Conservation (phyloP, 108 stramenopile species). For the Skeletonema potamos region DNA sequence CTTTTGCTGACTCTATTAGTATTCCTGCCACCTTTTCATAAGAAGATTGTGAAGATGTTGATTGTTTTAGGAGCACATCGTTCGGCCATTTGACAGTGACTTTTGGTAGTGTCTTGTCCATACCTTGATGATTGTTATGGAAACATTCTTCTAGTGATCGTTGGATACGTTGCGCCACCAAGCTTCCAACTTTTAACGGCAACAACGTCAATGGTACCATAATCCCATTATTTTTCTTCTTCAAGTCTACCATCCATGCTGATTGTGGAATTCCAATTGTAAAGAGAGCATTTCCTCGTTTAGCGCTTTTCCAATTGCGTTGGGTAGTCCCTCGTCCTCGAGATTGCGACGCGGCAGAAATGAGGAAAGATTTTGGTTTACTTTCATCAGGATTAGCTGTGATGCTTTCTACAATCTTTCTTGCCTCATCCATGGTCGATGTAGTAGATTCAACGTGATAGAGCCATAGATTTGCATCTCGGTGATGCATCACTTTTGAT, state of each 20-base stretch:
- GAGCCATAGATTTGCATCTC: slow-evolving; percentile 39
- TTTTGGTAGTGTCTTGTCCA: slow-evolving; percentile 8
- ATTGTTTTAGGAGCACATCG: slow-evolving; percentile 84
- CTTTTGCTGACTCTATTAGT: slow-evolving; percentile 47
- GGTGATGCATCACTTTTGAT: slow-evolving; percentile 14
- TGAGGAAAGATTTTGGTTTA: slow-evolving; percentile 32
- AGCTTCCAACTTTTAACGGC: slow-evolving; percentile 61
- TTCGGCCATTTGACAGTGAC: slow-evolving; percentile 94
- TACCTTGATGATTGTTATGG: not conserved
- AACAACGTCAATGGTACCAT: slow-evolving; percentile 58
- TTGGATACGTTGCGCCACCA: slow-evolving; percentile 53
- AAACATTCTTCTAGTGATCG: slow-evolving; percentile 15
- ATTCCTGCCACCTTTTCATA: slow-evolving; percentile 49
- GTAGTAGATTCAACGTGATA: slow-evolving; percentile 48
- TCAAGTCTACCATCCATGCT: slow-evolving; percentile 42
- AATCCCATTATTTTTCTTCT: slow-evolving; percentile 24
- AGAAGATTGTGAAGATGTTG: slow-evolving; percentile 65
- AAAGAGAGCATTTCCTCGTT: slow-evolving; percentile 44
- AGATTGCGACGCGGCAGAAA: slow-evolving; percentile 45
- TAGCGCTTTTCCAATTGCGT: slow-evolving; percentile 40
- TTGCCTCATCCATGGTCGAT: slow-evolving; percentile 53
- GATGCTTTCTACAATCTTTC: slow-evolving; percentile 32
- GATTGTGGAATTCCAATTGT: slow-evolving; percentile 48
- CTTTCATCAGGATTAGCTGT: not conserved
- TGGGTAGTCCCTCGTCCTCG: slow-evolving; percentile 43